phyloP scores from a whole-genome alignment of 441 rosid species.

The Geranium incanum region DNA sequence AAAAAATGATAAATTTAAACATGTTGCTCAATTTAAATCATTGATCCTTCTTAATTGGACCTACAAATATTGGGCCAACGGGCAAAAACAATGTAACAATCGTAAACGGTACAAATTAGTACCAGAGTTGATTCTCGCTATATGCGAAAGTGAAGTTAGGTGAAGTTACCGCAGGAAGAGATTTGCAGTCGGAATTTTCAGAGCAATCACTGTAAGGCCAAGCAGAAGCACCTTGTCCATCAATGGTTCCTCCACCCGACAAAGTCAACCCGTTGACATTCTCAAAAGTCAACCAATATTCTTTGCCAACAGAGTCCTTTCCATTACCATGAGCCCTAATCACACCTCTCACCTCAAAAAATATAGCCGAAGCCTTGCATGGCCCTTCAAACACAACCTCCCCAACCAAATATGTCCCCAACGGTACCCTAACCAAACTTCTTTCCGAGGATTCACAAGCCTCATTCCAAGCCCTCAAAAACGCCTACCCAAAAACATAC shows the following conservation, averaged over 20 bases:
- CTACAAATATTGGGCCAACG: not conserved
- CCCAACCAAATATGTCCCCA: conserved; percentile 13
- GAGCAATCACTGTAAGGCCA: conserved; percentile 26
- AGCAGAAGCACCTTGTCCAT: conserved; percentile 28
- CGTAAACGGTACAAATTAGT: not conserved
- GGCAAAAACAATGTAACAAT: not conserved
- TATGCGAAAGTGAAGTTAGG: conserved; percentile 12
- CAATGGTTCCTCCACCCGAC: conserved; percentile 27
- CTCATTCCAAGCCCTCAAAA: conserved; percentile 13
- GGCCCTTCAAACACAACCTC: conserved; percentile 19
- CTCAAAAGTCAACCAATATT: conserved; percentile 24
- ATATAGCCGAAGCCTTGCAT: conserved; percentile 18
- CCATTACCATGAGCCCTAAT: conserved; percentile 16
- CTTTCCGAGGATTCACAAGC: conserved; percentile 10
- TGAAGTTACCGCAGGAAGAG: conserved; percentile 27
- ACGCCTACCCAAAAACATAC: conserved; percentile 14
- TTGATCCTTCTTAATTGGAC: not conserved
- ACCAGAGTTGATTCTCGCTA: not conserved
- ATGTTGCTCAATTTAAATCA: not conserved
- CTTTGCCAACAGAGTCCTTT: not conserved
- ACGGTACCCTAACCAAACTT: conserved; percentile 11
- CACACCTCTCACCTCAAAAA: conserved; percentile 12
- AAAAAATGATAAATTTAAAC: not conserved
- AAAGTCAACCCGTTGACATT: conserved; percentile 7
- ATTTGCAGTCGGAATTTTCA: conserved; percentile 21